A percentile compares a stretch with the other conserved stretches of the same genome.
Evolutionary conservation across 257 asterid species (phyloP).

Genomic region (Salvia hispanica): DNA sequence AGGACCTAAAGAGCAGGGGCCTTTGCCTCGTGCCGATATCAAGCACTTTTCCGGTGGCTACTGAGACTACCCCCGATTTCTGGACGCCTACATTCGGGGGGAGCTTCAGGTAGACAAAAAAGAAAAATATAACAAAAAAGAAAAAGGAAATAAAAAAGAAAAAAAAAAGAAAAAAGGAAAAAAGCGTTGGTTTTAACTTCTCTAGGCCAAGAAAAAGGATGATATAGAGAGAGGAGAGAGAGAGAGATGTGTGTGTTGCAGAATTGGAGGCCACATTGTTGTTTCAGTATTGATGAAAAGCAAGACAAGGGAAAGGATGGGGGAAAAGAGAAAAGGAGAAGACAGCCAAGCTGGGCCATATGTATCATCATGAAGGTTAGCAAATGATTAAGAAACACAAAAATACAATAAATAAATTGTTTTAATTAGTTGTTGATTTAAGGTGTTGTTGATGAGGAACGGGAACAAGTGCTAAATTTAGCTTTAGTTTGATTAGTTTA

Average conservation of each 20-base stretch:
- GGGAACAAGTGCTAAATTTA: constrained; percentile 76
- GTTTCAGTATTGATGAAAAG: constrained; percentile 35
- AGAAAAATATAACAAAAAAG: neutral
- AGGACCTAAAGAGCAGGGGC: constrained; percentile 68
- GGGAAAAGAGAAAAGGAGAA: constrained; percentile 25
- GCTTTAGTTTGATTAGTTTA: constrained; percentile 44
- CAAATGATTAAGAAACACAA: constrained; percentile 42
- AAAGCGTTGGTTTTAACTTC: constrained; percentile 5
- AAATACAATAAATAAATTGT: constrained; percentile 20
- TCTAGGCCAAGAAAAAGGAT: constrained; percentile 25
- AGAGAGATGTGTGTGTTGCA: constrained; percentile 1
- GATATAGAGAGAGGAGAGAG: constrained; percentile 3
- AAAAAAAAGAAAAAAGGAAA: neutral
- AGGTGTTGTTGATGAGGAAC: constrained; percentile 40
- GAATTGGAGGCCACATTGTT: constrained; percentile 34
- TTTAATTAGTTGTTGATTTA: constrained; percentile 15
- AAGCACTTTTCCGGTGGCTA: constrained; percentile 73
- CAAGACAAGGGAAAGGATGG: constrained; percentile 19
- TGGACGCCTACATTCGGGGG: constrained; percentile 74
- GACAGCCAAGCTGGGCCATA: constrained; percentile 61
- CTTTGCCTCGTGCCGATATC: constrained; percentile 83
- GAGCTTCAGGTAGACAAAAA: constrained; percentile 46
- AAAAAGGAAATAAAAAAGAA: neutral
- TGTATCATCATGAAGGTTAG: constrained; percentile 30
- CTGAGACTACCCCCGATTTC: constrained; percentile 63